phyloP scores from a whole-genome alignment of 257 asterid species.

The Solanum chmielewskii region DNA sequence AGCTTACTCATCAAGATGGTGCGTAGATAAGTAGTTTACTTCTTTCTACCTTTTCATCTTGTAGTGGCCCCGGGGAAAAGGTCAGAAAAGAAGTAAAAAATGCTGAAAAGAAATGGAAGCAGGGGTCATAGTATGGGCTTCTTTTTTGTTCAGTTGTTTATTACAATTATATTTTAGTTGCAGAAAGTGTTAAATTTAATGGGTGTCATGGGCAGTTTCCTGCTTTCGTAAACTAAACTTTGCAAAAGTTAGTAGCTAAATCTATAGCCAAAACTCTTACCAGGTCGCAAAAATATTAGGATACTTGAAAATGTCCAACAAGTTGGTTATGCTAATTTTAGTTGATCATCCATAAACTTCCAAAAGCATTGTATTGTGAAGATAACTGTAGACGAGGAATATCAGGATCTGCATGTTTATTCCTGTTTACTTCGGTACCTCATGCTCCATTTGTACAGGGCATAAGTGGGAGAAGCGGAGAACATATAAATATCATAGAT shows the following conservation, averaged over 20 bases:
- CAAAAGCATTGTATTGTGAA: not conserved
- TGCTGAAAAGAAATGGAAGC: not conserved
- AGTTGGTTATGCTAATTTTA: not conserved
- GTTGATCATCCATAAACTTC: not conserved
- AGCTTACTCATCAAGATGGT: constrained; percentile 92
- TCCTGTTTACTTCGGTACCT: not conserved
- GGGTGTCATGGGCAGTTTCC: not conserved
- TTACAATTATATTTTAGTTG: not conserved
- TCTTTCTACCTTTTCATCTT: not conserved
- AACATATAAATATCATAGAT: not conserved
- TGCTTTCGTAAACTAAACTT: not conserved
- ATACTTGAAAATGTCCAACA: not conserved
- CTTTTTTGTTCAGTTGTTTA: not conserved
- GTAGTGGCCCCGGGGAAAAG: not conserved
- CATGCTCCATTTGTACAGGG: not conserved
- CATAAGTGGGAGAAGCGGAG: not conserved
- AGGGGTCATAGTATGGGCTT: not conserved
- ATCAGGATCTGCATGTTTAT: not conserved
- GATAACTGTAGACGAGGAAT: not conserved
- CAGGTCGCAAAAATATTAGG: not conserved
- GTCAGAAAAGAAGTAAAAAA: not conserved
- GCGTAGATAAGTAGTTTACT: not conserved
- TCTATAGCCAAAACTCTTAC: not conserved
- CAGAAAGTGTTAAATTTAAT: not conserved
- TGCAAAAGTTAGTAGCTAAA: too few relatives aligned